phyloP scores from a whole-genome alignment of 2,329 filamentous ascomycete genomes.

The Metarhizium rileyi region DNA sequence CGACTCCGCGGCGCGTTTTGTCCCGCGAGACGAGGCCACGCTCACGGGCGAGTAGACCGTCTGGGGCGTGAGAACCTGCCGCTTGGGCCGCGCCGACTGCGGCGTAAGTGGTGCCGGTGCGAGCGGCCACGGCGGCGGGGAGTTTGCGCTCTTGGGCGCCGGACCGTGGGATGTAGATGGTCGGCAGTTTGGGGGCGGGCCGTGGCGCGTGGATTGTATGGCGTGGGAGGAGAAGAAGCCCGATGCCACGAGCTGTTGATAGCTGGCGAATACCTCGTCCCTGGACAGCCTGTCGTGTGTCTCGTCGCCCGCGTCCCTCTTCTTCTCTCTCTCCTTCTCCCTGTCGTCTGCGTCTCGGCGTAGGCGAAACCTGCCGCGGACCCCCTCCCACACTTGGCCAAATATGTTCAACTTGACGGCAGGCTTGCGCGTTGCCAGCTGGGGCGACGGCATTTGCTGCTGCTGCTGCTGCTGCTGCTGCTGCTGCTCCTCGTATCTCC shows the following conservation, averaged over 20 bases:
- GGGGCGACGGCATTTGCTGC: neutral
- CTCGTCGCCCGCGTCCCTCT: neutral
- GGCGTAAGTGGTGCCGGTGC: conserved; percentile 13
- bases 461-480: conserved; percentile 4
- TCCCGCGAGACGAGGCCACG: conserved; percentile 32
- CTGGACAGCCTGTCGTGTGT: conserved; percentile 19
- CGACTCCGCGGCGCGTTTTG: conserved; percentile 35
- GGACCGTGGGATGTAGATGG: conserved; percentile 10
- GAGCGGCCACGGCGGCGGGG: conserved; percentile 19
- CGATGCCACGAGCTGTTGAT: conserved; percentile 44
- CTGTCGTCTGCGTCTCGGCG: conserved; percentile 16
- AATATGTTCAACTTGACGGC: conserved; percentile 19
- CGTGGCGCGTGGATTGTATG: conserved; percentile 41
- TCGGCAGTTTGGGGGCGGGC: conserved; percentile 10
- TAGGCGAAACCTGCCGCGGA: conserved; percentile 23
- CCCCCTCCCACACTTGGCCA: conserved; percentile 29
- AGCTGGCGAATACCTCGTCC: conserved; percentile 47
- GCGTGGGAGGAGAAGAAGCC: conserved; percentile 51
- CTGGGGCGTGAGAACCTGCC: conserved; percentile 4
- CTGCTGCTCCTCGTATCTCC: neutral
- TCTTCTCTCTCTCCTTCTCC: conserved; percentile 6
- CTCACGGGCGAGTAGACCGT: conserved; percentile 24
- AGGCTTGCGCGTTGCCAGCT: neutral
- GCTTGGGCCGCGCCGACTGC: neutral
- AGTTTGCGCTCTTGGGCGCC: conserved; percentile 12